These are phyloP conservation scores for Alloteropsis angusta DNA, from an alignment of 202 grass and related monocot genomes.

Conservation along the genomic window DNA sequence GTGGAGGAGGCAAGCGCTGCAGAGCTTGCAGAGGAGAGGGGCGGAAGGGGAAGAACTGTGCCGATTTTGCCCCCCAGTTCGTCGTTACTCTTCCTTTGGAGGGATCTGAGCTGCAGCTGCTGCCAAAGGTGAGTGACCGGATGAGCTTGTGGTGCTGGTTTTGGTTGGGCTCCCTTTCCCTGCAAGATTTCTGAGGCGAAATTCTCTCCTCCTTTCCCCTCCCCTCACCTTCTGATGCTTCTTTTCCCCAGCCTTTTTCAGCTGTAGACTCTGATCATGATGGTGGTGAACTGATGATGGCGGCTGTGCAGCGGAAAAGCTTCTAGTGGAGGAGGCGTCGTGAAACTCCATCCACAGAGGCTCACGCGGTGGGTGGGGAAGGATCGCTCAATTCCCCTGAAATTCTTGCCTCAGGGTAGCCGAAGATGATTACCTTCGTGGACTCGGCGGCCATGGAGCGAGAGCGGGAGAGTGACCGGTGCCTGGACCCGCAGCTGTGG, in stretches of 20 bases:
- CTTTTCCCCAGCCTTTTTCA: slow-evolving; percentile 23
- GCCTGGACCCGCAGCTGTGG: slow-evolving; percentile 89
- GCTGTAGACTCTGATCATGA: slow-evolving; percentile 25
- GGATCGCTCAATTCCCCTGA: not conserved
- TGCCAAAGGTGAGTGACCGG: slow-evolving; percentile 23
- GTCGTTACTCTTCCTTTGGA: slow-evolving; percentile 30
- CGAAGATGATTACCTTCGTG: slow-evolving; percentile 69
- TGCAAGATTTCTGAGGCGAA: slow-evolving; percentile 12
- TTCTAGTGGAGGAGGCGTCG: slow-evolving; percentile 13
- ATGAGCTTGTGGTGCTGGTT: slow-evolving; percentile 23
- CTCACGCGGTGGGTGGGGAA: slow-evolving; percentile 3
- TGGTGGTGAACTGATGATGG: slow-evolving; percentile 18
- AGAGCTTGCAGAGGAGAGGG: not conserved
- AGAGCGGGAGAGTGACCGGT: slow-evolving; percentile 36
- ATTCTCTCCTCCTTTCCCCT: not conserved
- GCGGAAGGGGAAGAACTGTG: not conserved
- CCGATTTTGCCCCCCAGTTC: slow-evolving; percentile 25
- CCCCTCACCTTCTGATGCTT: not conserved
- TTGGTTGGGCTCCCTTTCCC: slow-evolving; percentile 1
- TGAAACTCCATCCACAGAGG: slow-evolving; percentile 28
- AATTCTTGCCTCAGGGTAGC: not conserved
- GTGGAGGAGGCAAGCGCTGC: slow-evolving; percentile 29
- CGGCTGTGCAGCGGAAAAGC: slow-evolving; percentile 29
- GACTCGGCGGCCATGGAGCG: slow-evolving; percentile 64
- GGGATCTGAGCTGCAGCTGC: slow-evolving; percentile 29